phyloP scores from a whole-genome alignment of 495 filamentous ascomycete species.

The Neurospora sp. region DNA sequence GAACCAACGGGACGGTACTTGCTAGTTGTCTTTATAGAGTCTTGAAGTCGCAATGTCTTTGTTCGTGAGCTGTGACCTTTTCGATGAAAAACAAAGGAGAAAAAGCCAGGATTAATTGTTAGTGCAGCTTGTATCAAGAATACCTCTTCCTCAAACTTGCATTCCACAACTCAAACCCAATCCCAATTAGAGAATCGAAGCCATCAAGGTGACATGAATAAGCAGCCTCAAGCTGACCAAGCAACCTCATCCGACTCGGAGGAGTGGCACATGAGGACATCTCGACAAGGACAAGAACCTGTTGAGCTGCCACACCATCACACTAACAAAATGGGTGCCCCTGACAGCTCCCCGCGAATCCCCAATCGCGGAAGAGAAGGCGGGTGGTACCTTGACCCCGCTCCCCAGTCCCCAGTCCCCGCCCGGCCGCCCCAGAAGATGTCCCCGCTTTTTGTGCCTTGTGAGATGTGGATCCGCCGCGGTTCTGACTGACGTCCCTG shows the following conservation, averaged over 20 bases:
- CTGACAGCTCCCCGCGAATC: background rate
- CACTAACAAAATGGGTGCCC: background rate
- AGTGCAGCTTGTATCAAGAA: background rate
- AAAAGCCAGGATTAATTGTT: background rate
- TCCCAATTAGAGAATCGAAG: background rate
- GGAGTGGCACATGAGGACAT: background rate
- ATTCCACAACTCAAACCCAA: background rate
- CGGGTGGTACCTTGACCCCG: background rate
- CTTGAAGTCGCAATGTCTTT: background rate
- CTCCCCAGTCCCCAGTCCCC: background rate
- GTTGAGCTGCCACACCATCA: background rate
- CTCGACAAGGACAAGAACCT: background rate
- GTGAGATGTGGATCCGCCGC: background rate
- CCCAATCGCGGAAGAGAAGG: background rate
- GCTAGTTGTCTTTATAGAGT: background rate
- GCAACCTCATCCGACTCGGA: background rate
- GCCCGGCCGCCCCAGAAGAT: background rate
- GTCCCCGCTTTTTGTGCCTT: constrained; percentile 1
- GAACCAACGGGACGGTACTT: background rate
- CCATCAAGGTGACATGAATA: background rate
- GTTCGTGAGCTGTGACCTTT: background rate
- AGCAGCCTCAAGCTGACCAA: background rate
- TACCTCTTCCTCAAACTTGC: background rate
- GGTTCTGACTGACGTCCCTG: background rate
- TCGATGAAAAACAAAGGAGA: background rate